These are phyloP conservation scores for Trichopus zeylanicus DNA, from an alignment of 116 monocot species.

Conservation along the genomic window DNA sequence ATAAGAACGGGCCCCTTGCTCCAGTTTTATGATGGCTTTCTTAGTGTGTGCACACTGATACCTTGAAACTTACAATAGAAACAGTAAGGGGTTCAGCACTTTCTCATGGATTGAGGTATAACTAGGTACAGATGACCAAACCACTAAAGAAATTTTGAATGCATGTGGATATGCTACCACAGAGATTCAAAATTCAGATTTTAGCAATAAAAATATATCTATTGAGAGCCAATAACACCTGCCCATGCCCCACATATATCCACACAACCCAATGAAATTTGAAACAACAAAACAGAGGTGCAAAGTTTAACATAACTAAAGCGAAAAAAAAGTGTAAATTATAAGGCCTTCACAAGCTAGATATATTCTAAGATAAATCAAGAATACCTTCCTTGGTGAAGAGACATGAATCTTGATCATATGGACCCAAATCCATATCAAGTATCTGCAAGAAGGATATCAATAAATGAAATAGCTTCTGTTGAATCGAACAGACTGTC, in stretches of 20 bases:
- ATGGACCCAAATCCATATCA: constrained; percentile 71
- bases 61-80: constrained; percentile 37
- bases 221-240: too few relatives aligned
- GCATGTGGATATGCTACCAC: too few relatives aligned
- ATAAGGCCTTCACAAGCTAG: too few relatives aligned
- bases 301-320: too few relatives aligned
- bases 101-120: not conserved
- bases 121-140: not conserved
- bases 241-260: too few relatives aligned
- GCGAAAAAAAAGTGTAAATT: too few relatives aligned
- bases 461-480: not conserved
- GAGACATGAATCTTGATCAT: constrained; percentile 57
- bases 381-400: constrained; percentile 56
- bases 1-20: constrained; percentile 56
- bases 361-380: not conserved
- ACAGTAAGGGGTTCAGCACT: not conserved
- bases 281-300: too few relatives aligned
- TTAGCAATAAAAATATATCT: too few relatives aligned
- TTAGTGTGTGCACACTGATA: constrained; percentile 44
- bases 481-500: not conserved
- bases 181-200: too few relatives aligned
- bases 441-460: constrained; percentile 64
- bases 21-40: constrained; percentile 57
- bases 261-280: too few relatives aligned
- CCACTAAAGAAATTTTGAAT: not conserved